Percentiles rank a stretch among this genome's conserved stretches.
Evolutionary conservation across 2,329 filamentous ascomycete species (phyloP).

Genomic region (Claviceps humidiphila): DNA sequence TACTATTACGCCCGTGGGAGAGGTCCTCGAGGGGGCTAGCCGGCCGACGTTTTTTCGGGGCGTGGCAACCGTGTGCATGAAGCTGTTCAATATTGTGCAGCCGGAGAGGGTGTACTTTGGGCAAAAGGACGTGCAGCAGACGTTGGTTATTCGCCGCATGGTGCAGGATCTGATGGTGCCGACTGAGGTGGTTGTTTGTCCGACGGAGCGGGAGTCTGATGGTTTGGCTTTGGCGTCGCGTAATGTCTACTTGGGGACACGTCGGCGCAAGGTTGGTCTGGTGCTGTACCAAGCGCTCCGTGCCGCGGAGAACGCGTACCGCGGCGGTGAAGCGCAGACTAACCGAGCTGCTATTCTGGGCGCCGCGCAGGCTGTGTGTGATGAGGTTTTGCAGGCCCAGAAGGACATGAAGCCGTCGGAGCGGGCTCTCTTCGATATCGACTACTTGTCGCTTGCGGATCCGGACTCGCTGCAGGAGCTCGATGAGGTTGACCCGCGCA

Average conservation of each 20-base stretch:
- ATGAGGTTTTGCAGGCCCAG: constrained; percentile 46
- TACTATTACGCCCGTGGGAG: constrained; percentile 72
- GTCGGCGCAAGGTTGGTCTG: constrained; percentile 58
- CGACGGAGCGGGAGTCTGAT: constrained; percentile 64
- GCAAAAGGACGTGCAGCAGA: constrained; percentile 96
- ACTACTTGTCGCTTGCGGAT: constrained; percentile 87
- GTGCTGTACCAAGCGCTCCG: constrained; percentile 58
- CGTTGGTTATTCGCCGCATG: constrained; percentile 75
- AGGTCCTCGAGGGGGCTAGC: constrained; percentile 69
- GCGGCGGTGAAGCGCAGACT: constrained; percentile 22
- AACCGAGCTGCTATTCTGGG: constrained; percentile 56
- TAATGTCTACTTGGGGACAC: constrained; percentile 78
- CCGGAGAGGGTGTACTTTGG: constrained; percentile 78
- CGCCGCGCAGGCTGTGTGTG: constrained; percentile 50
- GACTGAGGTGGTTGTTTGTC: constrained; percentile 57
- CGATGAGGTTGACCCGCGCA: constrained; percentile 50
- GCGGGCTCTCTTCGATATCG: constrained; percentile 65
- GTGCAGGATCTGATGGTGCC: constrained; percentile 77
- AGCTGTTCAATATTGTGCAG: constrained; percentile 38
- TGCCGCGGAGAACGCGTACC: constrained; percentile 57
- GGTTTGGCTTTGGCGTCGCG: constrained; percentile 84
- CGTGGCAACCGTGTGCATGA: constrained; percentile 93
- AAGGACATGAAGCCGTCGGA: constrained; percentile 41
- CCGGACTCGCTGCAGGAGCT: constrained; percentile 73
- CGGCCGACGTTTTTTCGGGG: constrained; percentile 93